Conservation (phyloP, 1,139 yeast species). For the Kazachstania sp. region DNA sequence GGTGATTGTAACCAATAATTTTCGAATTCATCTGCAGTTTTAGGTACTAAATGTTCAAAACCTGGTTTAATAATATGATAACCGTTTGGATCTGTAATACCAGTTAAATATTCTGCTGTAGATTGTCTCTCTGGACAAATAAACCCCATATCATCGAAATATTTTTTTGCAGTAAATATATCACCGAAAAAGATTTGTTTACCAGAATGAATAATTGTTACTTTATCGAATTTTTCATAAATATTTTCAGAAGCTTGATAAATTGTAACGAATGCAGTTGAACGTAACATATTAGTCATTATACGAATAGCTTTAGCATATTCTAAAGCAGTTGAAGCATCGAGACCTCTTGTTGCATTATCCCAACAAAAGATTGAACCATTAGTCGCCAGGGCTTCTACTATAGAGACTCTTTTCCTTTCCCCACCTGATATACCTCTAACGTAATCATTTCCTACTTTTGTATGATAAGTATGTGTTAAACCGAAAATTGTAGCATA, state of each 20-base stretch:
- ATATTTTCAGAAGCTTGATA: constrained; percentile 43
- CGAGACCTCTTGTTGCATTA: constrained; percentile 54
- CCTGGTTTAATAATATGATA: constrained; percentile 36
- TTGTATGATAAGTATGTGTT: constrained; percentile 57
- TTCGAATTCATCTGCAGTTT: constrained; percentile 61
- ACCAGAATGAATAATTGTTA: constrained; percentile 37
- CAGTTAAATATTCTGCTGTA: constrained; percentile 51
- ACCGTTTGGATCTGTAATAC: constrained; percentile 41
- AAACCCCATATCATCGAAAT: constrained; percentile 42
- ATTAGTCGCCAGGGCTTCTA: constrained; percentile 46
- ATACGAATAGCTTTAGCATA: constrained; percentile 38
- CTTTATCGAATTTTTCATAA: constrained; percentile 41
- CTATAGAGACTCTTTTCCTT: constrained; percentile 72
- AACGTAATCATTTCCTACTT: constrained; percentile 61
- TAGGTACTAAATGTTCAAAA: constrained; percentile 54
- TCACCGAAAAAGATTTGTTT: constrained; percentile 39
- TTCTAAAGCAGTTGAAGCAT: constrained; percentile 49
- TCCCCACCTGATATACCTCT: constrained; percentile 86
- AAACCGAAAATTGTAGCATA: constrained; percentile 49
- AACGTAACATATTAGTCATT: constrained; percentile 34
- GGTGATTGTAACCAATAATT: constrained; percentile 54
- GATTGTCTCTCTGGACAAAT: constrained; percentile 48
- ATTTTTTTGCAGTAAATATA: constrained; percentile 37
- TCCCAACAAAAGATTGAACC: constrained; percentile 54
- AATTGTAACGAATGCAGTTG: constrained; percentile 39